Evolutionary conservation across 1,284 basidiomycete species (phyloP), one percentile per base, ranked within the genome.

Genomic region (Lignosus rhinocerotis): DNA sequence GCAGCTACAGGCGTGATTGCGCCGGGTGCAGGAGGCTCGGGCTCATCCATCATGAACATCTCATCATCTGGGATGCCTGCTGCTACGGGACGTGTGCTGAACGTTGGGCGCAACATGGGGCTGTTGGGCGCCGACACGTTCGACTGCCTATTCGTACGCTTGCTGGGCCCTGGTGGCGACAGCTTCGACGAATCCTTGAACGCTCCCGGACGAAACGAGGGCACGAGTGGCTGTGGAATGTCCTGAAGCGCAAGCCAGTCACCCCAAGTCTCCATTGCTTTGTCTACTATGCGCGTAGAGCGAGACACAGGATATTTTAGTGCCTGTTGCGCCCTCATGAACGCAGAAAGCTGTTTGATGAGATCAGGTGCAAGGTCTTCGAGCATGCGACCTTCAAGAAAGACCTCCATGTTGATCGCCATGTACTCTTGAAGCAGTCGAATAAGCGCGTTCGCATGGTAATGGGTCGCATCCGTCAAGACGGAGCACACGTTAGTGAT

Each of bases 191-290:
- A 80, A 3, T 76, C 74, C 39, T 76, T 76, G 59, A 75, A 77
- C 45, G 72, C 65, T 6, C 69, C 58, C 14, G 67, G 50, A 50
- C 69, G 72, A 44, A 66, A 67, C n/a, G 64, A 65, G 36, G 82
- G 80, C 9, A 86, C 71, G 46, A 93, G 79, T 0, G 85, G 83
- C 30, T 76, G 73, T 0, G 95, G 93, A 36, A 97, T 80, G 72
- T 98, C 96, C 67, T 96, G 87, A 46, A 81, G 62, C 1, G 80
- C 81, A n/a, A 96, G 73, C 91, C 93, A 98, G 1, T 87, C 86
- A 32, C 79, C 78, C 67, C 93, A 84, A 54, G 82, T 86, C 59
- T 80, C 79, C 75, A 93, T 76, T 5, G 89, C 81, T 25, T 78
- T 75, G 3, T 81, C 75, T n/a, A 86, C 73, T 11, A 92, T 76